Percentiles rank a stretch among this genome's conserved stretches.
Evolutionary conservation across 1,284 basidiomycete species (phyloP).

Genomic region (Ceratobasidium sp.): DNA sequence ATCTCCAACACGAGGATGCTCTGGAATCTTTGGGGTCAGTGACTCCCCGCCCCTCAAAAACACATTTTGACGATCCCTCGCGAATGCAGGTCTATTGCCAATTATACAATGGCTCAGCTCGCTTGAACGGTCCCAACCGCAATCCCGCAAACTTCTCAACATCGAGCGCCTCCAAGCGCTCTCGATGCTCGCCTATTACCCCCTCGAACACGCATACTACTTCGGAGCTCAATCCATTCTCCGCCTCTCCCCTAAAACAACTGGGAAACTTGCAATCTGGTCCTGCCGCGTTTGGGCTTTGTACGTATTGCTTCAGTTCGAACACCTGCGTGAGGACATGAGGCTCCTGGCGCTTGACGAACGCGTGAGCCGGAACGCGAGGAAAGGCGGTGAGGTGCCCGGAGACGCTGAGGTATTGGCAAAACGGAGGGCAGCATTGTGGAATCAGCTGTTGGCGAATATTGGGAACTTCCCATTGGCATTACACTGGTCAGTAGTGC

Average conservation of each 20-base stretch:
- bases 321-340: conserved; percentile 76
- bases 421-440: conserved; percentile 53
- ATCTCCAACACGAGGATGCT: conserved; percentile 77
- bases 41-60: conserved; percentile 31
- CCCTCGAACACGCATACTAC: conserved; percentile 83
- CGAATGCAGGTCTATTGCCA: conserved; percentile 73
- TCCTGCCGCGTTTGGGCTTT: conserved; percentile 82
- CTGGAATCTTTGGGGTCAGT: conserved; percentile 81
- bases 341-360: conserved; percentile 69
- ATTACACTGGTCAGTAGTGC: conserved; percentile 78
- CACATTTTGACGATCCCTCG: not conserved
- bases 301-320: conserved; percentile 80
- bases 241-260: conserved; percentile 61
- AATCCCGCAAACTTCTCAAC: conserved; percentile 75
- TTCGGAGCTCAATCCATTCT: conserved; percentile 71
- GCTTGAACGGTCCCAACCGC: conserved; percentile 75
- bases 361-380: conserved; percentile 69
- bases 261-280: conserved; percentile 69
- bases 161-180: conserved; percentile 87
- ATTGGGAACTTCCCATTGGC: conserved; percentile 82
- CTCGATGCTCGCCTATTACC: conserved; percentile 87
- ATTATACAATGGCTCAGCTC: conserved; percentile 83
- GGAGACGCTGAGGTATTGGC: conserved; percentile 51
- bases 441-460: conserved; percentile 55
- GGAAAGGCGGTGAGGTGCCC: conserved; percentile 56